Evolutionary conservation across 2,329 filamentous ascomycete species (phyloP).

Genomic region (Penicillium sp.): DNA sequence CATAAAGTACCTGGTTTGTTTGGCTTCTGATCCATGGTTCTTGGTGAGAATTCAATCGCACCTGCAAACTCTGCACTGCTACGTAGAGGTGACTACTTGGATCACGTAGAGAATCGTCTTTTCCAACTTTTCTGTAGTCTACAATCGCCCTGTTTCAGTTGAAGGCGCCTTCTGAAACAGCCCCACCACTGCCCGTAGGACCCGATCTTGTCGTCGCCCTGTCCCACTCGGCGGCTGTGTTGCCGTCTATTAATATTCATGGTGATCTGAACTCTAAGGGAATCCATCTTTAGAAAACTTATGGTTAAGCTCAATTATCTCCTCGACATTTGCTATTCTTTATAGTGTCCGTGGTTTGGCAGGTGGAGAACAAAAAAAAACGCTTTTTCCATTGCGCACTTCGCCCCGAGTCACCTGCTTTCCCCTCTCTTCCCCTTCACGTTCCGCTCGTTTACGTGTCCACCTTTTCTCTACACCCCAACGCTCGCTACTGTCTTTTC

Average conservation of each 20-base stretch:
- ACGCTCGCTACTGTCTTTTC: constrained; percentile 11
- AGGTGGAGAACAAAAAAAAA: constrained; percentile 12
- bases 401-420: constrained; percentile 18
- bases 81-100: background rate
- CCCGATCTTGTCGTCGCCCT: constrained; percentile 18
- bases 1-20: background rate
- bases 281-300: background rate
- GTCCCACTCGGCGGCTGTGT: constrained; percentile 21
- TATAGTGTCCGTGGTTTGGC: background rate
- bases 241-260: constrained; percentile 26
- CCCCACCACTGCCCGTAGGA: constrained; percentile 19
- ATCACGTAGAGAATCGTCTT: background rate
- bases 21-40: background rate
- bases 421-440: constrained; percentile 12
- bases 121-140: background rate
- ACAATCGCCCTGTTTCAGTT: constrained; percentile 18
- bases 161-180: constrained; percentile 29
- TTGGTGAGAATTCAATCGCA: background rate
- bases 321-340: background rate
- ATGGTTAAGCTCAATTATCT: background rate
- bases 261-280: background rate
- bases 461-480: constrained; percentile 1
- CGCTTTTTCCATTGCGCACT: background rate
- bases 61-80: background rate
- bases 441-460: constrained; percentile 9